Evolutionary conservation across 257 asterid genomes (phyloP).

Genomic region (Ballota nigra): DNA sequence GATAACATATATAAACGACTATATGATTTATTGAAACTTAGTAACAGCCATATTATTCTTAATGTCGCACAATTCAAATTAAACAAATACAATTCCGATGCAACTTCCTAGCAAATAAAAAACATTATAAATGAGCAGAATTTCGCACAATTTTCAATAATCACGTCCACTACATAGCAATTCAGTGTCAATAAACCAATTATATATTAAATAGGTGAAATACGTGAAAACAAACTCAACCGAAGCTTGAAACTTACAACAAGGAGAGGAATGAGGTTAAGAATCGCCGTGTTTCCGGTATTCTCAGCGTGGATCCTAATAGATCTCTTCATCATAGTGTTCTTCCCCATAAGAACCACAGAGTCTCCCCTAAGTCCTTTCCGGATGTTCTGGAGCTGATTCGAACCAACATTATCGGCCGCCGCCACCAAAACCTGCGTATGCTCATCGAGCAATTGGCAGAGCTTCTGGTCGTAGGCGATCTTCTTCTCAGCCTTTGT

Average conservation of each 20-base stretch:
- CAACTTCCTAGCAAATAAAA: not conserved
- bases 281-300: slow-evolving; percentile 63
- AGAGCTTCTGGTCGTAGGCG: slow-evolving; percentile 69
- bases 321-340: slow-evolving; percentile 95
- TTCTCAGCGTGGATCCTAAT: slow-evolving; percentile 79
- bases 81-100: no score
- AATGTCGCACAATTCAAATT: no score
- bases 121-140: not conserved
- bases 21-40: no score
- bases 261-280: slow-evolving; percentile 80
- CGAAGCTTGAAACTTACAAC: slow-evolving; percentile 43
- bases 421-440: slow-evolving; percentile 67
- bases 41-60: no score
- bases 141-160: not conserved
- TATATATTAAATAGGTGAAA: not conserved
- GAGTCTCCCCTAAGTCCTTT: slow-evolving; percentile 84
- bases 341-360: slow-evolving; percentile 89
- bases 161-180: not conserved
- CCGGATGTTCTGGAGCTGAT: slow-evolving; percentile 78
- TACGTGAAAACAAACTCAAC: not conserved
- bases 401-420: slow-evolving; percentile 93
- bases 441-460: slow-evolving; percentile 75
- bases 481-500: slow-evolving; percentile 85
- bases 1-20: no score
- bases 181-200: not conserved